Base-by-base conservation (phyloP, 306 rosid species). In the Pachyrhizus erosus region DNA sequence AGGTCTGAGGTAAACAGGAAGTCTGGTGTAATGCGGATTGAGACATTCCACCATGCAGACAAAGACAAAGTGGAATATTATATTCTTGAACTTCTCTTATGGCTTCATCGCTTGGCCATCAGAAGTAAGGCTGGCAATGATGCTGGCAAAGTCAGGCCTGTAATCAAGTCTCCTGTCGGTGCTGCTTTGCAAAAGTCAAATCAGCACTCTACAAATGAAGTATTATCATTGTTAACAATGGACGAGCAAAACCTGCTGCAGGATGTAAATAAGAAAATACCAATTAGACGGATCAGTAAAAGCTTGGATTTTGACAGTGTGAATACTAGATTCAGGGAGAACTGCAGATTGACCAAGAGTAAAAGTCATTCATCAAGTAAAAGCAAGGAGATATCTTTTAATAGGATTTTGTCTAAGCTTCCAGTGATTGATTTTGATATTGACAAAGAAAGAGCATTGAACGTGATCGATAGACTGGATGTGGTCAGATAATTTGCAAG, bases 1-100 rank as follows among this genome's bases (percentile, higher is more conserved):
- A 93, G 94, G 70, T 79, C 94, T 57, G 94, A 85, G 82, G 33
- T 62, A 52, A 85, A 85, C 43, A 87, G 70, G 83, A 46, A 79
- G 45, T 52, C 83, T 54, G 91, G 91, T n/a, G 78, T 86, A 70
- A 82, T 88, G 82, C 89, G 81, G 78, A 83, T 93, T 0, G 94
- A 93, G 80, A 93, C 98, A 75, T 87, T 93, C 61, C 92, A 91
- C 86, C 92, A 93, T 83, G 94, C 98, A 15, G 86, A 90, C 43
- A 91, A 86, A 80, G 94, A 76, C 75, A 89, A 89, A 90, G 92
- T 92, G 4, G 98, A 93, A 81, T 23, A 85, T 42, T 89, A 90
- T 68, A 33, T 93, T 24, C 88, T 91, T 57, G 86, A 88, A 69
- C 90, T 91, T 80, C 83, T 93, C 45, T 24, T 90, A 39, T 87